Evolutionary conservation across 441 rosid species (phyloP).

Genomic region (Populus hybrid): DNA sequence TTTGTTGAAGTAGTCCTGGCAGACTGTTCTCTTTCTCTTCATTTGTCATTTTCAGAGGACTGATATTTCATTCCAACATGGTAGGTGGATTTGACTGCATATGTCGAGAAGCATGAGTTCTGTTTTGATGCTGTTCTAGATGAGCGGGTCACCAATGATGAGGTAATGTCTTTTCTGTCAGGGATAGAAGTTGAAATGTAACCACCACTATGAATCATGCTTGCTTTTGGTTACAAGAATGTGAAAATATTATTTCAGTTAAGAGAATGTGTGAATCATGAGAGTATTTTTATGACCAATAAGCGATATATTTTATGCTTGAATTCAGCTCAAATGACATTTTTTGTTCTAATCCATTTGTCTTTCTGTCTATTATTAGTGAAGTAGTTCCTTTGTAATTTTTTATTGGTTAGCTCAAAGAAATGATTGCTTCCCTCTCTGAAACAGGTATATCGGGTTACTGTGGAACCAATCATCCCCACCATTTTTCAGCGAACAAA

Average conservation of each 20-base stretch:
- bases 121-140: conserved; percentile 97
- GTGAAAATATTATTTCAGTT: neutral
- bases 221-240: neutral
- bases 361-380: neutral
- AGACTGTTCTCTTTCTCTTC: neutral
- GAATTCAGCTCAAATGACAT: neutral
- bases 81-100: conserved; percentile 99
- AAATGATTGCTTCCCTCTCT: conserved; percentile 15
- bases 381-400: neutral
- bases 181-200: neutral
- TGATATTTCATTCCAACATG: conserved; percentile 28
- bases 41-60: conserved; percentile 10
- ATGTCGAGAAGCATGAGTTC: conserved; percentile 94
- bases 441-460: conserved; percentile 79
- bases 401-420: conserved; percentile 9
- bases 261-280: neutral
- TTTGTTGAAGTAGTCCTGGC: conserved; percentile 3
- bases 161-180: conserved; percentile 46
- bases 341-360: neutral
- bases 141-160: conserved; percentile 81
- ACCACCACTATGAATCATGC: neutral
- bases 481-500: conserved; percentile 88
- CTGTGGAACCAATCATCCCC: conserved; percentile 96
- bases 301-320: neutral
- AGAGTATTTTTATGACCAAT: neutral